These are phyloP conservation scores for Phycomyces blakesleeanus DNA, from an alignment of 192 early-diverging fungal species.

Conservation along the genomic window DNA sequence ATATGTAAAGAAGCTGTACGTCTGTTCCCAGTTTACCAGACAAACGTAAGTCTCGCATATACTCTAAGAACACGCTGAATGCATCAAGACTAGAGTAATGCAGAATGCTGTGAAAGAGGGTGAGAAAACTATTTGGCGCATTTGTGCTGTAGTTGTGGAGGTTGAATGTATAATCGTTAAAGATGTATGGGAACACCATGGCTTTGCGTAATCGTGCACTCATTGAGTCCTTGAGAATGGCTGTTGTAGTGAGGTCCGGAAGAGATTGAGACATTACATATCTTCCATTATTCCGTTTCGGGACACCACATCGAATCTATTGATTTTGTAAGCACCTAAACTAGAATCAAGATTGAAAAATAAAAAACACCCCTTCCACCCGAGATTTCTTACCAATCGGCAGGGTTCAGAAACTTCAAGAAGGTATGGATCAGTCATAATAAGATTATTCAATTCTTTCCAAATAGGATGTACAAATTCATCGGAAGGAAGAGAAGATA, in stretches of 20 bases:
- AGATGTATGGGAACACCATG: slow-evolving; percentile 49
- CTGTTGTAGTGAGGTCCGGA: slow-evolving; percentile 24
- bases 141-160: slow-evolving; percentile 60
- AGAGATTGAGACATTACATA: slow-evolving; percentile 30
- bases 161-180: slow-evolving; percentile 60
- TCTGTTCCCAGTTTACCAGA: slow-evolving; percentile 55
- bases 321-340: not conserved
- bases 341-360: too few species aligned
- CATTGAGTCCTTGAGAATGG: slow-evolving; percentile 28
- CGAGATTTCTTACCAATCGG: slow-evolving; percentile 33
- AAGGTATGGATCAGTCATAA: slow-evolving; percentile 36
- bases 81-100: slow-evolving; percentile 72
- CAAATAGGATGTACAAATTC: slow-evolving; percentile 45
- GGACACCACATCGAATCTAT: slow-evolving; percentile 34
- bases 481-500: slow-evolving; percentile 38
- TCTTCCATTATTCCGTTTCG: slow-evolving; percentile 35
- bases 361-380: not conserved
- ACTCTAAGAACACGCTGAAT: slow-evolving; percentile 48
- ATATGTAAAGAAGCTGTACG: slow-evolving; percentile 68
- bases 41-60: slow-evolving; percentile 33
- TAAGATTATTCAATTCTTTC: slow-evolving; percentile 41
- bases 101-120: slow-evolving; percentile 66
- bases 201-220: slow-evolving; percentile 35
- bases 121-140: slow-evolving; percentile 66
- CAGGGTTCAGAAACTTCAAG: slow-evolving; percentile 38